A percentile compares a stretch with the other conserved stretches of the same genome.
phyloP scores from a whole-genome alignment of 2,329 filamentous ascomycete genomes.

The Exophiala sp. region DNA sequence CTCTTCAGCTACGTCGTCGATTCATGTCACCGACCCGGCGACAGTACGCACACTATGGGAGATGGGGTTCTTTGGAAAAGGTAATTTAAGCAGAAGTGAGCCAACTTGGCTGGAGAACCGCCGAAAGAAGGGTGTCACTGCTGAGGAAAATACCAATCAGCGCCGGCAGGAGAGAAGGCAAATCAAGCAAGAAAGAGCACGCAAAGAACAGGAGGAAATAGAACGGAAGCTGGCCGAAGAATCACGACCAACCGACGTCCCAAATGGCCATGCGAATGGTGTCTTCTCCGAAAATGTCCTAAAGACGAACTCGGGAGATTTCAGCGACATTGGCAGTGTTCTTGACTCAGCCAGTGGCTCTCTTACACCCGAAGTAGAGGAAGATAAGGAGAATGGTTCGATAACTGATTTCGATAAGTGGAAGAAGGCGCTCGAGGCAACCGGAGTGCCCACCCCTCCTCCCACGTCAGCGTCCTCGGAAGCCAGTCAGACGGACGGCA shows the following conservation, averaged over 20 bases:
- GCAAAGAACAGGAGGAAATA: slow-evolving; percentile 76
- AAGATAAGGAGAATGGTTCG: slow-evolving; percentile 19
- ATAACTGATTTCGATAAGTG: slow-evolving; percentile 27
- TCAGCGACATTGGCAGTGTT: slow-evolving; percentile 26
- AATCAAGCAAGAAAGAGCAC: slow-evolving; percentile 88
- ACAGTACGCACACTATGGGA: slow-evolving; percentile 84
- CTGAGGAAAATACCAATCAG: slow-evolving; percentile 71
- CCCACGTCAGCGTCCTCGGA: slow-evolving; percentile 28
- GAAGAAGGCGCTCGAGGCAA: slow-evolving; percentile 26
- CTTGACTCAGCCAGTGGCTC: slow-evolving; percentile 20
- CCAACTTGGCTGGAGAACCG: slow-evolving; percentile 86
- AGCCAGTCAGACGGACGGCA: slow-evolving; percentile 21
- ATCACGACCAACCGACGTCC: slow-evolving; percentile 19
- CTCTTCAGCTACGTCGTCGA: slow-evolving; percentile 71
- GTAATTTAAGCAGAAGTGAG: slow-evolving; percentile 85
- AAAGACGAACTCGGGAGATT: slow-evolving; percentile 25
- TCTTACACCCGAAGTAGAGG: slow-evolving; percentile 13
- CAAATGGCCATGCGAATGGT: slow-evolving; percentile 7
- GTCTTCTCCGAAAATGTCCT: slow-evolving; percentile 14
- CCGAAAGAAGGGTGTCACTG: slow-evolving; percentile 69
- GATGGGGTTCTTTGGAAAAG: slow-evolving; percentile 96
- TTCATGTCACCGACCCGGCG: slow-evolving; percentile 72
- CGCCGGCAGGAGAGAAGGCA: slow-evolving; percentile 73
- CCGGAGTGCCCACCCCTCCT: slow-evolving; percentile 29
- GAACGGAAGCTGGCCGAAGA: slow-evolving; percentile 61